phyloP scores from a whole-genome alignment of 345 rosid species.

The Chamaenerion angustifolium region DNA sequence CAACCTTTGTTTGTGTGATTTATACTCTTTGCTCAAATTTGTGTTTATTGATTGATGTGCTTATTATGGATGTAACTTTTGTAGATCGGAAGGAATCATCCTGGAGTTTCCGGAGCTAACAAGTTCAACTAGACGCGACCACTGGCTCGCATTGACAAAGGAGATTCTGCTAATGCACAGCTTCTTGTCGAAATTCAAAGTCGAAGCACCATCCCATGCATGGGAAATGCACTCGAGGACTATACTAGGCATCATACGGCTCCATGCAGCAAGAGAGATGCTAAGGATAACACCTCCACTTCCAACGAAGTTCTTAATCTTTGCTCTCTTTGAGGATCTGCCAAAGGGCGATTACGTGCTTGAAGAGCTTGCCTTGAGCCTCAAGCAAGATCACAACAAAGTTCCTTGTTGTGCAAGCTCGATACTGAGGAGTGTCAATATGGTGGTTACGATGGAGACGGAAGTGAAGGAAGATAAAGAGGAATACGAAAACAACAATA shows the following conservation, averaged over 20 bases:
- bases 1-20: no score
- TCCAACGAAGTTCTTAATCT: constrained; percentile 70
- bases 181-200: constrained; percentile 36
- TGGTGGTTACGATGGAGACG: constrained; percentile 14
- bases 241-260: constrained; percentile 63
- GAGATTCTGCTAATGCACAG: constrained; percentile 66
- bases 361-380: constrained; percentile 50
- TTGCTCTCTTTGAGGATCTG: constrained; percentile 58
- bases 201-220: constrained; percentile 33
- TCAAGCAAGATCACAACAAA: constrained; percentile 27
- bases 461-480: constrained; percentile 20
- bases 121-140: constrained; percentile 87
- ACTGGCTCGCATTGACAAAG: constrained; percentile 64
- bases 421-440: constrained; percentile 46
- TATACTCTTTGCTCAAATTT: background rate
- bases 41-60: constrained; percentile 1
- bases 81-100: constrained; percentile 60
- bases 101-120: constrained; percentile 93
- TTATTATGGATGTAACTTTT: no score
- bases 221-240: constrained; percentile 87
- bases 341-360: constrained; percentile 89
- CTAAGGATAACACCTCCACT: constrained; percentile 63
- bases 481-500: constrained; percentile 8
- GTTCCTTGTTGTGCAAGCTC: constrained; percentile 62
- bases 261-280: constrained; percentile 89